Base-by-base conservation (phyloP, 345 rosid species). In the Arabis hirsuta region DNA sequence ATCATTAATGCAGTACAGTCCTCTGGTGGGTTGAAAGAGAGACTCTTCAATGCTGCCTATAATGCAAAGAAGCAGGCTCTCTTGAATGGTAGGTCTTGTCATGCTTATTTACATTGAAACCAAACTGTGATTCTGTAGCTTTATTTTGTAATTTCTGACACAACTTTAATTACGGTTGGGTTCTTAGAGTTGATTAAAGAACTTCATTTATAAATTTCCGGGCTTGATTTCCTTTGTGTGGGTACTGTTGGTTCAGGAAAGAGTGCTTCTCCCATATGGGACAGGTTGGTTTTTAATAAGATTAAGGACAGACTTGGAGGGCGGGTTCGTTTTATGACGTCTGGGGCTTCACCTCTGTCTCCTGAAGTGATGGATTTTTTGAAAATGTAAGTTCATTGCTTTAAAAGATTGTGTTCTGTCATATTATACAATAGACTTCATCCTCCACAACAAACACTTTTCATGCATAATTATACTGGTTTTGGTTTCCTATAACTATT, bases 341-440 rank as follows among this genome's bases (percentile, higher is more conserved):
- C 96, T 42, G 99, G 98, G 42, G 99, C 99, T 80, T 90, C 99
- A 74, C 99, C 99, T 31, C 78, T 95, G 82, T 91, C 99, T 79
- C 92, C 98, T 71, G 98, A 91, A 80, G 97, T 95, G 71, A 36
- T 90, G 91, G 96, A 91, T 42, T 95, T 95, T 71, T 68, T 91
- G 83, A 95, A 80, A 78, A 85, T 95, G 99, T 95, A 83, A 79
- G 94, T 78, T 76, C 14, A 20, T 67, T 66, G 55, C 56, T 44
- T 73, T 72, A 14, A 43, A 10, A 52, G 5, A 51, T 6, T 72
- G 34, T 43, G 46, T 44, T 26, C 12, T 43, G 32, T 29, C 42
- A 16, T 57, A 56, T 14, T 48, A 31, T 48, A 50, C 31, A 13
- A 9, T 42, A 63, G 34, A 43, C 55, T 34, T 51, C 6, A 43